Evolutionary conservation across 2,329 filamentous ascomycete species (phyloP), one percentile per base, ranked within the genome.

Genomic region (Cercospora citrullina): DNA sequence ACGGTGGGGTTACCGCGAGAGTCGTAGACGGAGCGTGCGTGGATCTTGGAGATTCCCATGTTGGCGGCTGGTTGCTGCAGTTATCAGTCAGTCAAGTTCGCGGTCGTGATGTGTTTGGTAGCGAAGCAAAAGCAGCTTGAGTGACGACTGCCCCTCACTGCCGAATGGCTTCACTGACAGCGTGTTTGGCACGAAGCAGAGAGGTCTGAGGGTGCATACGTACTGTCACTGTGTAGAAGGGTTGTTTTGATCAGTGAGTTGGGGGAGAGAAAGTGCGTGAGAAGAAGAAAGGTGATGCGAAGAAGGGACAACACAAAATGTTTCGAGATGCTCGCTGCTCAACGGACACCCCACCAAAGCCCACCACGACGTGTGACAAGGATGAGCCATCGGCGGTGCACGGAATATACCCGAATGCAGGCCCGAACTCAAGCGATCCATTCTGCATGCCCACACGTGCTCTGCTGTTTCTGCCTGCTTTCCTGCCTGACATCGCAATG

Each of bases 1-100:
- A 97, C 94, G 81, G 95, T 99, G 79, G 95, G 95, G 90, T 99
- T 99, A 81, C 89, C 89, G 76, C 95, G 94, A 82, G 95, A 98
- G 89, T 99, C 95, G 89, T 85, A 99, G 86, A 99, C 93, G 80
- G 91, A 94, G 81, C 95, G 83, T 72, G 83, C 82, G 81, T 85
- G 83, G 77, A 85, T 84, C 80, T 84, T 84, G 75, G 80, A 80
- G 79, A 85, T 85, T 75, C 91, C 86, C 95, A 99, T 99, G 75
- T 80, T 94, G 84, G 68, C 65, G 69, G 66, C 26, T 39, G 60
- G 14, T 58, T 18, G 5, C 28, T 30, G 60, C 1, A 21, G 7
- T 31, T n/a, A 3, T 14, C 16, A 58, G 26, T 30, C 31, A 58
- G 36, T 59, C 51, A 31, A 21, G 18, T 58, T 9, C 21, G 60